Evolutionary conservation across 306 rosid species (phyloP), one percentile per base, ranked within the genome.

Genomic region (Erythrophleum fordii): DNA sequence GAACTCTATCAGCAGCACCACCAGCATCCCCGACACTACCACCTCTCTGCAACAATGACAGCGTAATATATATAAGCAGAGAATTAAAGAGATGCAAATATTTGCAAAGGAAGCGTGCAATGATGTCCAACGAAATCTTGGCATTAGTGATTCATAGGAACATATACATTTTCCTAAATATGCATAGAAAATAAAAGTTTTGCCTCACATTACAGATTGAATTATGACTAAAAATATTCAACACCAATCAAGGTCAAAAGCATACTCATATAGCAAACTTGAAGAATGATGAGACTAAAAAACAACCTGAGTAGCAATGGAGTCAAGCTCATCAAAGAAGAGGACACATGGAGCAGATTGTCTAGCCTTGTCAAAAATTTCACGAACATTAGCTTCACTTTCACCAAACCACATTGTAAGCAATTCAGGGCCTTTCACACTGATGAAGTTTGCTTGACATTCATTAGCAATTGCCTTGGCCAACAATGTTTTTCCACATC

Each of bases 401-500:
- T 88, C 91, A 60, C 89, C 91, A 83, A 88, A 88, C 89, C 91
- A 88, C 91, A 88, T 85, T 29, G 91, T 88, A 41, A 88, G 91
- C 44, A 88, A 81, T 75, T 87, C 91, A 16, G 90, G 90, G 29
- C 88, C 90, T 34, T 87, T 87, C 73, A 87, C 74, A 61, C 88
- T 87, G 73, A 87, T 88, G 76, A 88, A 88, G 75, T 88, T 88
- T 16, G 89, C 91, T 74, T 88, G 85, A 44, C 89, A 85, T 83
- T 88, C 89, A 69, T 85, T 85, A 11, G 91, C 88, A 41, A 85
- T 85, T 53, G 87, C 89, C 80, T 85, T 88, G 75, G 88, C 90
- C 79, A 87, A 73, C 48, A 87, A 77, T 60, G 88, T 87, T 65
- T 87, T 87, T 52, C 90, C 90, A 79, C 88, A 84, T 58, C 90